Percentiles rank a stretch among this genome's conserved stretches.
These are phyloP conservation scores for Allantophomopsis lycopodina DNA, from an alignment of 2,329 filamentous ascomycete species.

Conservation along the genomic window DNA sequence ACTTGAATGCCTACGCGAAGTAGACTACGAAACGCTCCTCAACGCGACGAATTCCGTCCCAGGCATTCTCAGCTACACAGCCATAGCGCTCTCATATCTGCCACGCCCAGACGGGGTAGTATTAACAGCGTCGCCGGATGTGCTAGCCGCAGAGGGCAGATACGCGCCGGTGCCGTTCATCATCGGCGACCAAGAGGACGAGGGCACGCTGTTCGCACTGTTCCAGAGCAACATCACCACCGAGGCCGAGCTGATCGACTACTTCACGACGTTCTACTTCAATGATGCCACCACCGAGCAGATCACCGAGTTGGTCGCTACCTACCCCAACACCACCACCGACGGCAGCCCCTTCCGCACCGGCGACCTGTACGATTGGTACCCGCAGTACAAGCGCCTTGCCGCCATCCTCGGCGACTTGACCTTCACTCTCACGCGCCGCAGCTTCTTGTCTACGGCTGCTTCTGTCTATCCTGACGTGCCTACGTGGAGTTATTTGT, in stretches of 20 bases:
- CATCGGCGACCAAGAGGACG: conserved; percentile 66
- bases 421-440: conserved; percentile 59
- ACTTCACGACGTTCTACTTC: conserved; percentile 49
- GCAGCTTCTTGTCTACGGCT: conserved; percentile 41
- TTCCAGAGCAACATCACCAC: conserved; percentile 57
- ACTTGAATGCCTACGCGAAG: conserved; percentile 49
- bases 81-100: conserved; percentile 58
- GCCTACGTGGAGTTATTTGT: conserved; percentile 61
- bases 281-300: conserved; percentile 32
- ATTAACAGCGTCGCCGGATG: conserved; percentile 49
- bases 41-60: conserved; percentile 59
- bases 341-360: conserved; percentile 63
- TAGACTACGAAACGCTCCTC: conserved; percentile 46
- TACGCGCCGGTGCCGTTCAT: conserved; percentile 49
- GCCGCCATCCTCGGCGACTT: conserved; percentile 65
- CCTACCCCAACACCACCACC: conserved; percentile 36
- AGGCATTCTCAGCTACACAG: conserved; percentile 50
- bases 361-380: conserved; percentile 52
- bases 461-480: conserved; percentile 36
- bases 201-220: conserved; percentile 62
- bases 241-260: conserved; percentile 41
- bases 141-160: conserved; percentile 33
- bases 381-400: conserved; percentile 65
- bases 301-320: conserved; percentile 41
- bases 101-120: conserved; percentile 57